These are phyloP conservation scores for Scleroderma citrinum DNA, from an alignment of 768 basidiomycete genomes.

Conservation along the genomic window DNA sequence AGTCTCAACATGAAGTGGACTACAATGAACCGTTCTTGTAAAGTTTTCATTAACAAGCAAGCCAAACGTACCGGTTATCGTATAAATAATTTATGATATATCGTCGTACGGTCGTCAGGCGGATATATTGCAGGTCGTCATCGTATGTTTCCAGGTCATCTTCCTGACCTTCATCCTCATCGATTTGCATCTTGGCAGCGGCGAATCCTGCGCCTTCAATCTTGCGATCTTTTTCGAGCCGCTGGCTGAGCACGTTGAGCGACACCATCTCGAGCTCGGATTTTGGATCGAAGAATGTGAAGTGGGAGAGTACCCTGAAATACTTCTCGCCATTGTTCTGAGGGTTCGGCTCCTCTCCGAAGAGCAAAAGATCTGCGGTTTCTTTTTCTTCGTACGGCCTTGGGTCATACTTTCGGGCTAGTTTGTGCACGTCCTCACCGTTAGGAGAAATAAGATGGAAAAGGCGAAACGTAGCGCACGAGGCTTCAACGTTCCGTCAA, in stretches of 20 bases:
- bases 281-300: slow-evolving; percentile 53
- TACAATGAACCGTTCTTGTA: slow-evolving; percentile 20
- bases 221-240: slow-evolving; percentile 32
- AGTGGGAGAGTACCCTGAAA: slow-evolving; percentile 51
- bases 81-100: slow-evolving; percentile 48
- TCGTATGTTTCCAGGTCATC: slow-evolving; percentile 35
- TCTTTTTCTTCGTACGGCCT: slow-evolving; percentile 32
- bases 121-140: slow-evolving; percentile 34
- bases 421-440: background rate
- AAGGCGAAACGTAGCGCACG: slow-evolving; percentile 8
- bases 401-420: slow-evolving; percentile 37
- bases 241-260: slow-evolving; percentile 40
- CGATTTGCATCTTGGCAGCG: slow-evolving; percentile 39
- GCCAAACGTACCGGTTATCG: slow-evolving; percentile 43
- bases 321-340: slow-evolving; percentile 41
- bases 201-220: slow-evolving; percentile 57
- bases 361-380: slow-evolving; percentile 28
- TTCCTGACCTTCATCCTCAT: slow-evolving; percentile 62
- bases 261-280: slow-evolving; percentile 42
- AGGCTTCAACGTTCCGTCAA: slow-evolving; percentile 12
- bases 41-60: background rate
- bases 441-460: background rate
- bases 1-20: slow-evolving; percentile 64
- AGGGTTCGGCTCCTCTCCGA: slow-evolving; percentile 38
- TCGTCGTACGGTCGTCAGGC: slow-evolving; percentile 41